These are phyloP conservation scores for Lactarius vividus DNA, from an alignment of 768 basidiomycete species.

Conservation along the genomic window DNA sequence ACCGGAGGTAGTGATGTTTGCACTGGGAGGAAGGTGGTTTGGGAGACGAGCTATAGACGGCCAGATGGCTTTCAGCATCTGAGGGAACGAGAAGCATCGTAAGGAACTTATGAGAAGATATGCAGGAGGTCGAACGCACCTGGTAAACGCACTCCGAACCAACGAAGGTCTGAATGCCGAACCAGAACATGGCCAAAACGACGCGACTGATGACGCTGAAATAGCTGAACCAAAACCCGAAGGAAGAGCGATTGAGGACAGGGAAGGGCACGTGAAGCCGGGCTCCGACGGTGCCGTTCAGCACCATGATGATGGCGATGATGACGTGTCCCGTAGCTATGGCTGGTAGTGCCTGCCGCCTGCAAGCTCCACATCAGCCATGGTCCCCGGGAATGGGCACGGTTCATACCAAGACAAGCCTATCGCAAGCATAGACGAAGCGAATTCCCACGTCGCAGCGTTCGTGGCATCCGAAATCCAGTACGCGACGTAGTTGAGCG, in stretches of 20 bases:
- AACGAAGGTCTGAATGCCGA: constrained; percentile 60
- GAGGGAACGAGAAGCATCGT: not conserved
- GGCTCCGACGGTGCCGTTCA: constrained; percentile 78
- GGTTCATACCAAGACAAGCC: constrained; percentile 62
- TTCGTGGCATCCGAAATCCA: constrained; percentile 42
- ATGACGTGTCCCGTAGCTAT: constrained; percentile 72
- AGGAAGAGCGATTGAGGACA: constrained; percentile 79
- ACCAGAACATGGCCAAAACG: constrained; percentile 80
- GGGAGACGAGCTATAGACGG: constrained; percentile 63
- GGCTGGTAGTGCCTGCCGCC: constrained; percentile 64
- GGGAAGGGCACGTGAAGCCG: constrained; percentile 74
- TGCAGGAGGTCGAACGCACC: constrained; percentile 27
- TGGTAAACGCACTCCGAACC: constrained; percentile 75
- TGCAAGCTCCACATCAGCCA: constrained; percentile 28
- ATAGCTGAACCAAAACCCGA: constrained; percentile 89
- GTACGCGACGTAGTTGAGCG: constrained; percentile 64
- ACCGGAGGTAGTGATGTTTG: constrained; percentile 65
- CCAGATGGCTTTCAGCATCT: constrained; percentile 83
- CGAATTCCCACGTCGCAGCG: constrained; percentile 50
- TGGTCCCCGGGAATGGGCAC: not conserved
- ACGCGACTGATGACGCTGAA: constrained; percentile 78
- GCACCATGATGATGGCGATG: constrained; percentile 68
- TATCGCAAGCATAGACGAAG: constrained; percentile 70
- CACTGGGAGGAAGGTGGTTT: constrained; percentile 55
- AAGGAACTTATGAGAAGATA: not conserved